A percentile compares a stretch with the other conserved stretches of the same genome.
Conservation (phyloP, 2,329 filamentous ascomycete genomes). For the Thelonectria blattea region DNA sequence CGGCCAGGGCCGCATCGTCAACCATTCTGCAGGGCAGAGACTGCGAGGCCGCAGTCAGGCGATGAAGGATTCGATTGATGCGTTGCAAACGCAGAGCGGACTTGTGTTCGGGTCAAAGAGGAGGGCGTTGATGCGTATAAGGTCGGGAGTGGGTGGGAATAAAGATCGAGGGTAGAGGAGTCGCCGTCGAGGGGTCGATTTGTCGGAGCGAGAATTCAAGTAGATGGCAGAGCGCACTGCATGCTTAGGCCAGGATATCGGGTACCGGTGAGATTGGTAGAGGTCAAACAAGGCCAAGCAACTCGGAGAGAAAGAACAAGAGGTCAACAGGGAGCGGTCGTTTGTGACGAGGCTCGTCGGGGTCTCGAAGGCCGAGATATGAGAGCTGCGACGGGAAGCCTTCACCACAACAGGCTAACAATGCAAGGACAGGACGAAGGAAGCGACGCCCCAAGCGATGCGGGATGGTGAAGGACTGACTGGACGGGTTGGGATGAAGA, state of each 20-base stretch:
- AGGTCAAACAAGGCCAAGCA: neutral
- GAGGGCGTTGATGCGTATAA: neutral
- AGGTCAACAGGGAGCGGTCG: neutral
- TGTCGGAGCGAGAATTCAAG: conserved; percentile 13
- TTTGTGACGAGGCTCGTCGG: conserved; percentile 1
- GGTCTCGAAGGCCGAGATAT: conserved; percentile 1
- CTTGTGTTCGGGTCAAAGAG: neutral
- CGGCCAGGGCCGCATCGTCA: conserved; percentile 61
- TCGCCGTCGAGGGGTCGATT: conserved; percentile 6
- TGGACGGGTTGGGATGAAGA: conserved; percentile 12
- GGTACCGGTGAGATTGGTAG: neutral
- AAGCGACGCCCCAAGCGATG: conserved; percentile 1
- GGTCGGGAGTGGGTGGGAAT: conserved; percentile 1
- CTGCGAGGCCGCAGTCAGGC: conserved; percentile 39
- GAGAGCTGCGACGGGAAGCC: conserved; percentile 9
- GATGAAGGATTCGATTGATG: conserved; percentile 22
- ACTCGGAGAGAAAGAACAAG: conserved; percentile 1
- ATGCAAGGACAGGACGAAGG: neutral
- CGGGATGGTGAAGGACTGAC: conserved; percentile 9
- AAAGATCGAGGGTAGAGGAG: conserved; percentile 2
- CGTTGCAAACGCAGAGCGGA: conserved; percentile 8
- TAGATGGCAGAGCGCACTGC: conserved; percentile 11
- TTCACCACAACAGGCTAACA: neutral
- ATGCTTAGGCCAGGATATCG: conserved; percentile 19
- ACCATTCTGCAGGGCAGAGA: conserved; percentile 49